Percentiles rank a stretch among this genome's conserved stretches.
phyloP scores from a whole-genome alignment of 176 grass and related monocot genomes.

The Urochloa ruziziensis region DNA sequence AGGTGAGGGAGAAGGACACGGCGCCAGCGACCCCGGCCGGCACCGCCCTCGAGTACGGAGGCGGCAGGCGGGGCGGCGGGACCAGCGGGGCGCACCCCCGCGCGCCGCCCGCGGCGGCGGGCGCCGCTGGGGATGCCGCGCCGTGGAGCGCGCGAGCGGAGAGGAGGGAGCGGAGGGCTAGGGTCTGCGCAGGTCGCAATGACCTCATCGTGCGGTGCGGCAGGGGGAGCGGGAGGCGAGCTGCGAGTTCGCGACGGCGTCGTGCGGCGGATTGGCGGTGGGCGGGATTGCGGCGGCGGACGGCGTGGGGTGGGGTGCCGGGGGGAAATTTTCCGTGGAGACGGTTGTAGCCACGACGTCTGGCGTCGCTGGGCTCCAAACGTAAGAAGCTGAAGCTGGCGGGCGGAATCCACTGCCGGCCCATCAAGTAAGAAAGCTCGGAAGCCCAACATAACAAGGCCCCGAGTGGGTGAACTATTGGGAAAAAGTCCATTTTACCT shows the following conservation, averaged over 20 bases:
- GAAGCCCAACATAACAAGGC: too few species aligned
- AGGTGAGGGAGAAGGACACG: conserved; percentile 76
- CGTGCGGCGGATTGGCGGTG: too few species aligned
- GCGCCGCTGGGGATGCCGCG: background rate
- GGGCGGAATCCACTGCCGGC: too few species aligned
- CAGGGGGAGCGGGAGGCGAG: too few species aligned
- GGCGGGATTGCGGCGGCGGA: background rate
- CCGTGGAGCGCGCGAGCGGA: conserved; percentile 28
- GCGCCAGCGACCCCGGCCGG: conserved; percentile 63
- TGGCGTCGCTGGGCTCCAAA: too few species aligned
- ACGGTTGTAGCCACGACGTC: too few species aligned
- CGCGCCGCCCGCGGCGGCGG: background rate
- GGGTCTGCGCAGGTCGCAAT: conserved; percentile 38
- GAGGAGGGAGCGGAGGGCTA: conserved; percentile 48
- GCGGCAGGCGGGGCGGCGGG: conserved; percentile 5
- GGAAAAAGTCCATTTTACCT: too few species aligned
- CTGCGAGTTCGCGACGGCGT: background rate
- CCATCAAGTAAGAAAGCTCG: too few species aligned
- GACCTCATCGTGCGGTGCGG: conserved; percentile 50
- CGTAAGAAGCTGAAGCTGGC: too few species aligned
- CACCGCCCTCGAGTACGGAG: conserved; percentile 10
- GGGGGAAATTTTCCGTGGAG: too few species aligned
- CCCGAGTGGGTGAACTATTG: too few species aligned
- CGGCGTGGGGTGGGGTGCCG: too few species aligned
- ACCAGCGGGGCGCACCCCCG: background rate